Conservation (phyloP, 176 grass and related monocot species). For the Musa schizocarpa region DNA sequence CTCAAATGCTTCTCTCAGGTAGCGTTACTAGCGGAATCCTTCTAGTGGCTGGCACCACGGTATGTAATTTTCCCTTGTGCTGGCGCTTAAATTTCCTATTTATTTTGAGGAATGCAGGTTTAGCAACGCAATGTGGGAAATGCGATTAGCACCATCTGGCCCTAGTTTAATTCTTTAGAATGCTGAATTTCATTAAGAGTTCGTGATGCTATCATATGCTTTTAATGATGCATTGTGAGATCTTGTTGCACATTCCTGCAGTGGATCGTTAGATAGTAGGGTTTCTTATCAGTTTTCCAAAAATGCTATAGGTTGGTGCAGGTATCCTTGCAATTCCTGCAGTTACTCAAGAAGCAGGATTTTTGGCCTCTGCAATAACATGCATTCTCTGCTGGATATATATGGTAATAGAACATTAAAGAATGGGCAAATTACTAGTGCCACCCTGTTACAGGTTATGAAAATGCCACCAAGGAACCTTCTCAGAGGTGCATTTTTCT, state of each 20-base stretch:
- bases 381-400: constrained; percentile 81
- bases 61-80: constrained; percentile 12
- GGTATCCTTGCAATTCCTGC: constrained; percentile 94
- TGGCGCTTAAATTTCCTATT: neutral
- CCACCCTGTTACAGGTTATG: constrained; percentile 30
- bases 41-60: constrained; percentile 84
- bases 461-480: constrained; percentile 31
- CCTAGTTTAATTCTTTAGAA: neutral
- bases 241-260: neutral
- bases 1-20: constrained; percentile 25
- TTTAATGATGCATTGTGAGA: neutral
- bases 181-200: neutral
- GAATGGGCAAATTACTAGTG: constrained; percentile 50
- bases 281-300: neutral
- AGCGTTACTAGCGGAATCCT: constrained; percentile 58
- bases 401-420: constrained; percentile 75
- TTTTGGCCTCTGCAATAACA: constrained; percentile 59
- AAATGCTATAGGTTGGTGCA: constrained; percentile 58
- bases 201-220: neutral
- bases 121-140: constrained; percentile 2
- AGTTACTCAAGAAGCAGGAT: constrained; percentile 89
- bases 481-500: constrained; percentile 34
- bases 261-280: neutral
- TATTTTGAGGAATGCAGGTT: neutral
- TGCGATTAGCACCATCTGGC: neutral